These are phyloP conservation scores for Coleophoma crateriformis DNA, from an alignment of 2,329 filamentous ascomycete species.

Conservation along the genomic window DNA sequence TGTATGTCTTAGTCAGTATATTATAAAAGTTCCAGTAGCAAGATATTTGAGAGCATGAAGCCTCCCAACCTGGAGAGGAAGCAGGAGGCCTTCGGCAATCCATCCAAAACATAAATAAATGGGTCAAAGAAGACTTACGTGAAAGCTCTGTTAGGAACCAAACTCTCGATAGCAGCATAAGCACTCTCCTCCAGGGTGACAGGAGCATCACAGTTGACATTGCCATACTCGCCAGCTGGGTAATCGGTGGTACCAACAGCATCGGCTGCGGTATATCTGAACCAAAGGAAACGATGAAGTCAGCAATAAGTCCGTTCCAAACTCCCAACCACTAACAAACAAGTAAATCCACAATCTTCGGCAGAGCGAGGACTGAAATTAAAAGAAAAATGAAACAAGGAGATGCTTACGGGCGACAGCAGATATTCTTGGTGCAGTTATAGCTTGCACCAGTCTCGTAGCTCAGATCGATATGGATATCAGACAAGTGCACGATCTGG, in stretches of 20 bases:
- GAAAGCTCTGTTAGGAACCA: conserved; percentile 27
- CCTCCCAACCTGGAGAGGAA: too few species aligned
- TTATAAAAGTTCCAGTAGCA: too few species aligned
- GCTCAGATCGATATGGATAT: conserved; percentile 34
- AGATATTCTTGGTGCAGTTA: conserved; percentile 35
- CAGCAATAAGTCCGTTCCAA: too few species aligned
- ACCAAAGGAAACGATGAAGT: too few species aligned
- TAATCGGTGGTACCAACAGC: conserved; percentile 28
- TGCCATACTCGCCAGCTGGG: conserved; percentile 31
- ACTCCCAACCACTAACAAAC: too few species aligned
- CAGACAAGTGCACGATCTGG: conserved; percentile 34
- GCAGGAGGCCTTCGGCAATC: too few species aligned
- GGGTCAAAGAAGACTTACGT: conserved; percentile 1
- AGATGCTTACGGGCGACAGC: conserved; percentile 25
- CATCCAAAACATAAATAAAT: not conserved
- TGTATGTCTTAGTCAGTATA: conserved; percentile 1
- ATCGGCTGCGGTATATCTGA: conserved; percentile 25
- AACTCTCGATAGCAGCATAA: conserved; percentile 28
- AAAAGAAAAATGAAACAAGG: too few species aligned
- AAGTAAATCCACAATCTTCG: too few species aligned
- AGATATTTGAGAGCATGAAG: too few species aligned
- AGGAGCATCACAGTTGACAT: conserved; percentile 31
- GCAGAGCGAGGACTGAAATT: too few species aligned
- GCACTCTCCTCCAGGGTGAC: conserved; percentile 30
- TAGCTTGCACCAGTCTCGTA: conserved; percentile 32